Evolutionary conservation across 805 yeast species (phyloP).

Genomic region (Candida gorgasii): DNA sequence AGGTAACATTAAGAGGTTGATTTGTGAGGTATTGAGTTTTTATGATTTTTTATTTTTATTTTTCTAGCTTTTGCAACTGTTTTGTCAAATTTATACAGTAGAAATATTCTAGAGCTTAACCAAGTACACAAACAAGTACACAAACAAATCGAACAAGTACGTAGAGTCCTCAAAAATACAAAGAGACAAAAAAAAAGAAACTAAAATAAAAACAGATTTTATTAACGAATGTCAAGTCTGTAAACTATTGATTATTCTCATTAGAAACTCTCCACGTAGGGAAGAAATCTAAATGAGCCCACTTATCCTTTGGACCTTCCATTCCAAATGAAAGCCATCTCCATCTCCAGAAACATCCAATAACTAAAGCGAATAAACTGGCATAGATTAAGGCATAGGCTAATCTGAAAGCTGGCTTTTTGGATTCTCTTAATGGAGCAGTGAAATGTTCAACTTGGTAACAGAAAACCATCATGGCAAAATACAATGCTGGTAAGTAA

Average conservation of each 20-base stretch:
- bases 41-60: neutral
- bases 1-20: neutral
- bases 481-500: slow-evolving; percentile 91
- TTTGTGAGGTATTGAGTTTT: neutral
- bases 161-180: too few species aligned
- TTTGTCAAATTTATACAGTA: neutral
- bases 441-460: slow-evolving; percentile 56
- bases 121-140: too few species aligned
- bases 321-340: slow-evolving; percentile 44
- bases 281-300: slow-evolving; percentile 40
- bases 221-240: neutral
- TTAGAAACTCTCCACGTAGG: slow-evolving; percentile 43
- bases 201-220: neutral
- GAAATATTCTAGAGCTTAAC: too few species aligned
- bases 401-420: slow-evolving; percentile 18
- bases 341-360: slow-evolving; percentile 44
- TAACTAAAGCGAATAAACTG: slow-evolving; percentile 32
- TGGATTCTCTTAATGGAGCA: slow-evolving; percentile 21
- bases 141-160: too few species aligned
- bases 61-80: neutral
- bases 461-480: slow-evolving; percentile 79
- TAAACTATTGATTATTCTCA: slow-evolving; percentile 33
- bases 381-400: slow-evolving; percentile 26
- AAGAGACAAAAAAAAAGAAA: neutral
- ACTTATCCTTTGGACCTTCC: slow-evolving; percentile 44